Base-by-base conservation (phyloP, 2,329 filamentous ascomycete species). In the Triangularia setosa region DNA sequence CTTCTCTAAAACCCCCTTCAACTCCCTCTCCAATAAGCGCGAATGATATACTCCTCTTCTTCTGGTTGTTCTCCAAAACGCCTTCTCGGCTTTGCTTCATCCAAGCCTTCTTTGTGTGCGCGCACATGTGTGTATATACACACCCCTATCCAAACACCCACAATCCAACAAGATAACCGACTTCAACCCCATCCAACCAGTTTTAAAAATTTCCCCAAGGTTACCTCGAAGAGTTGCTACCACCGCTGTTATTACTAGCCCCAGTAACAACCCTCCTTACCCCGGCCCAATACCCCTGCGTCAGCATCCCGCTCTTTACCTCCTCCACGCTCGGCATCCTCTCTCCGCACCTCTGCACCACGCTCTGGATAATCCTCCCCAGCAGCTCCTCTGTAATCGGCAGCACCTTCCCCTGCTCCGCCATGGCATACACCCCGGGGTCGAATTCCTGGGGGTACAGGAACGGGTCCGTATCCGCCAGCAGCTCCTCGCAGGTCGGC, bases 371-470 rank as follows among this genome's bases (percentile, higher is more conserved):
- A 68, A 89, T 87, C 55, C 85, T 78, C 30, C 81, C 81, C 28
- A 89, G 79, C 60, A 89, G 75, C 69, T 88, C 86, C 72, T 89
- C 85, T 18, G 85, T 84, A 61, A 89, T 82, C 3, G 87, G 85
- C 16, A 89, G 75, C 11, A 84, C 79, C 65, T 80, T 80, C 14
- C 83, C 83, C 23, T 72, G 69, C 12, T 70, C 69, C 2, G 58
- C 69, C 61, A 63, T 68, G 33, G 68, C 63, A 33, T 68, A 66
- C 7, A 72, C 66, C 5, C 67, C 64, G 7, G 71, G 66, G 54
- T 79, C 77, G 7, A 83, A 77, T 72, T 88, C 86, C 33, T 80
- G 78, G 0, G 88, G 88, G 69, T 88, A 87, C 40, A 90, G 73
- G 72, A 90, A 90, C 3, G 85, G 81, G 69, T 90, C 88, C 1